phyloP scores from a whole-genome alignment of 164 flowering plant genomes.

The Annona squamosa region DNA sequence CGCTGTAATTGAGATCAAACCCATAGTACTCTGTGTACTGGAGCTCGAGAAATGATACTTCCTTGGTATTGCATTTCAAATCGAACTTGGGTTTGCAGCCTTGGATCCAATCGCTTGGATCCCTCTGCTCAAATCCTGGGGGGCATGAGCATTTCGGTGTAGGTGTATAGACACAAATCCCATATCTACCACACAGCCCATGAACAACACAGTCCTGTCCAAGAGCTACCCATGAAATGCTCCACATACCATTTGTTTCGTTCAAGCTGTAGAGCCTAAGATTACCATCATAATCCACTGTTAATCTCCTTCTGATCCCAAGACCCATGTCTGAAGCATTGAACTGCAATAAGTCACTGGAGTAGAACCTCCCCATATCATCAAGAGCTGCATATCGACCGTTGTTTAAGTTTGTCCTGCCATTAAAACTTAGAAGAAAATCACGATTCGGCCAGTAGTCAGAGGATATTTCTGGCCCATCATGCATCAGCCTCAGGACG shows the following conservation, averaged over 20 bases:
- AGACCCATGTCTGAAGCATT: constrained; percentile 20
- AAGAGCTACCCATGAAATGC: constrained; percentile 15
- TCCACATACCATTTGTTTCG: constrained; percentile 11
- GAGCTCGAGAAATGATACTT: constrained; percentile 15
- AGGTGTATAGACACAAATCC: constrained; percentile 17
- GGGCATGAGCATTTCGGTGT: constrained; percentile 18
- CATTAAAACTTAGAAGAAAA: background rate
- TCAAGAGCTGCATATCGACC: constrained; percentile 14
- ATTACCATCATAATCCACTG: constrained; percentile 22
- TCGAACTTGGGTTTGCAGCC: constrained; percentile 20
- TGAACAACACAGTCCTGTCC: constrained; percentile 12
- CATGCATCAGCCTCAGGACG: constrained; percentile 12
- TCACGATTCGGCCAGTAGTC: constrained; percentile 20
- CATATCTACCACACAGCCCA: constrained; percentile 21
- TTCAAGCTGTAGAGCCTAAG: constrained; percentile 25
- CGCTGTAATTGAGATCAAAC: constrained; percentile 7
- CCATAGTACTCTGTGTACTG: constrained; percentile 18
- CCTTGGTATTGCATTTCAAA: background rate
- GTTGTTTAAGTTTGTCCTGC: constrained; percentile 17
- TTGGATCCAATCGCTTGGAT: constrained; percentile 16
- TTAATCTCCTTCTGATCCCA: constrained; percentile 15
- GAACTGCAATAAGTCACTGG: constrained; percentile 11
- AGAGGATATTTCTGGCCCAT: constrained; percentile 17
- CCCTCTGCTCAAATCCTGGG: constrained; percentile 12
- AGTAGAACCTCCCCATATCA: constrained; percentile 18